Evolutionary conservation across 23 red algal species (phyloP).

Genomic region (Gracilariopsis chorda): DNA sequence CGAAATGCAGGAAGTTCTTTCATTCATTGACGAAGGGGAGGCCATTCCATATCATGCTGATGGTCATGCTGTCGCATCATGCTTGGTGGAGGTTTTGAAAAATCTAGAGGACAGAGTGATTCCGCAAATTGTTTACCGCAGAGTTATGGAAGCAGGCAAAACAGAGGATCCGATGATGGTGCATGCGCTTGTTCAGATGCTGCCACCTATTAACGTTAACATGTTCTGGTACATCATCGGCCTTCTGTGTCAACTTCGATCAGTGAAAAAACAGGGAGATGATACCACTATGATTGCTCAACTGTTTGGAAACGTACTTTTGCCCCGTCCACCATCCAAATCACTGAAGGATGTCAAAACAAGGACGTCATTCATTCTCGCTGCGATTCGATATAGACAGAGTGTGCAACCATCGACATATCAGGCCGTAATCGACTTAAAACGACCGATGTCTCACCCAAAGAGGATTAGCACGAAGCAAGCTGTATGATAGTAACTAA

Average conservation of each 20-base stretch:
- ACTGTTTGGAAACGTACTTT: conserved; percentile 40
- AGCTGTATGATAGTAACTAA: not conserved
- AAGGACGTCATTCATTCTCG: conserved; percentile 40
- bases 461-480: not conserved
- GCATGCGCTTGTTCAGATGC: not conserved
- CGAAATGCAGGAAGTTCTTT: not conserved
- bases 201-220: conserved; percentile 51
- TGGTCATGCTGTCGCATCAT: conserved; percentile 45
- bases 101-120: conserved; percentile 48
- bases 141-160: conserved; percentile 33
- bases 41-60: conserved; percentile 17
- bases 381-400: conserved; percentile 6
- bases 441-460: conserved; percentile 19
- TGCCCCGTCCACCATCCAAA: not conserved
- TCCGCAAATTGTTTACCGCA: not conserved
- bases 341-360: not conserved
- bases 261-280: conserved; percentile 1
- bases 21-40: conserved; percentile 18
- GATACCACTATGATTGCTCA: conserved; percentile 3
- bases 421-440: conserved; percentile 32
- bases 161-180: conserved; percentile 14
- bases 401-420: not conserved
- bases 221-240: conserved; percentile 60
- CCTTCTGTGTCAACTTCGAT: conserved; percentile 1
- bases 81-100: conserved; percentile 33